phyloP scores from a whole-genome alignment of 2,329 filamentous ascomycete species.

The Cercospora citrullina region DNA sequence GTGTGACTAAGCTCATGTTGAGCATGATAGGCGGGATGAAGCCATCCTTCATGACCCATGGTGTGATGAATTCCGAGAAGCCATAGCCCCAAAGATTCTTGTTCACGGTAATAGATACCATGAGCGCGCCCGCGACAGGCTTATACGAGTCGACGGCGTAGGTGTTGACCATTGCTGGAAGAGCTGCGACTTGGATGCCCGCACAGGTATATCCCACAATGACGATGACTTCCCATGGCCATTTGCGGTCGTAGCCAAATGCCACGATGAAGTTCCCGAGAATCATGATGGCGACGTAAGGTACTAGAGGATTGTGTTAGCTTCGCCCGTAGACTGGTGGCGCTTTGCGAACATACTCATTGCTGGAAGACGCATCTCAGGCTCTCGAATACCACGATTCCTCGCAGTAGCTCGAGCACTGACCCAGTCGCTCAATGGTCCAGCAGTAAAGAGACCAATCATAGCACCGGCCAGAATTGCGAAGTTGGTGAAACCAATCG shows the following conservation, averaged over 20 bases:
- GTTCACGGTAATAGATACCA: conserved; percentile 63
- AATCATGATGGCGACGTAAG: conserved; percentile 58
- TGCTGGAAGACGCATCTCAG: conserved; percentile 59
- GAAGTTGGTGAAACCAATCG: conserved; percentile 59
- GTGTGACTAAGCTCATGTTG: conserved; percentile 55
- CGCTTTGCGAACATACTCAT: conserved; percentile 28
- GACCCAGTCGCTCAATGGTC: conserved; percentile 60
- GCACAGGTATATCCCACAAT: conserved; percentile 59
- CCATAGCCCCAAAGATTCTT: conserved; percentile 66
- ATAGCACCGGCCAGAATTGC: conserved; percentile 56
- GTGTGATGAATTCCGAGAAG: conserved; percentile 45
- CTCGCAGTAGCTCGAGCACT: conserved; percentile 53
- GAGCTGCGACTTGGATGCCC: conserved; percentile 60
- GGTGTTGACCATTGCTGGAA: conserved; percentile 59
- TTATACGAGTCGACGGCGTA: conserved; percentile 67
- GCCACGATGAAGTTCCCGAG: conserved; percentile 58
- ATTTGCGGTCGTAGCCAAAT: conserved; percentile 40
- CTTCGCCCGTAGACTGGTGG: neutral
- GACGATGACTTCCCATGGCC: conserved; percentile 58
- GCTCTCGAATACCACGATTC: conserved; percentile 58
- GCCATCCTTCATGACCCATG: conserved; percentile 52
- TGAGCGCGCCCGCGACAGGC: conserved; percentile 59
- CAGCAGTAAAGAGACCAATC: conserved; percentile 57
- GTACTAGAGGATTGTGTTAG: conserved; percentile 41
- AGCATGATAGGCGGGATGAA: conserved; percentile 61